Base-by-base conservation (phyloP, 2,329 filamentous ascomycete genomes). In the Colletotrichum theobromicola region DNA sequence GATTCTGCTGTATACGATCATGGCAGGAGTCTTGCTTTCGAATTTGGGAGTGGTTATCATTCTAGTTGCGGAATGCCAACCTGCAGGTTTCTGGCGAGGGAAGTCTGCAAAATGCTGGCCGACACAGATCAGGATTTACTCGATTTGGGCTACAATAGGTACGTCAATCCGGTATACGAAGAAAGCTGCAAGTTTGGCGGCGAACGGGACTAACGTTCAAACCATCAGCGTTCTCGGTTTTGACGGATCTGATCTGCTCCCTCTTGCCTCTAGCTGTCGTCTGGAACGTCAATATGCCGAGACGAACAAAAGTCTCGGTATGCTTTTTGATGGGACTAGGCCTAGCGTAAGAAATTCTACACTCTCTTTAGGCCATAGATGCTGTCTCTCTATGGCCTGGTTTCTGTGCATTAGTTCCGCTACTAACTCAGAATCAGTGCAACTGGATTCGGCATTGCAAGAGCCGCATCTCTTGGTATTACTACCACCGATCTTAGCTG, bases 91-190 rank as follows among this genome's bases (percentile, higher is more conserved):
- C 12, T 72, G 70, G 70, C 50, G 70, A 24, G 70, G 70, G 2
- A 60, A 61, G 7, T 68, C 55, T 6, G 55, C 70, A 7, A 61
- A 53, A 7, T 83, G 82, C n/a, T 83, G 82, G 81, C 78, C 82
- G 15, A 68, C 78, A 0, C 71, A 78, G 6, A 77, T 83, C 13
- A 77, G 82, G 0, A 82, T 83, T 2, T 83, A 83, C 30, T 75
- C 74, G 8, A 83, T 83, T n/a, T 83, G 83, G 42, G 74, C 79
- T 5, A 81, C 82, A 1, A 83, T 83, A 12, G 75, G 77, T 79
- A 63, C 21, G 72, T 26, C 26, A 24, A 9, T 26, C 26, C 34
- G 21, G 1, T 30, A 4, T 18, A 28, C 3, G 4, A 9, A 28
- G 1, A 32, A 0, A 2, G 4, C 4, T 58, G 2, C n/a, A 9